A percentile compares a stretch with the other conserved stretches of the same genome.
Evolutionary conservation across 2,329 filamentous ascomycete species (phyloP).

Genomic region (Sporothrix brasiliensis): DNA sequence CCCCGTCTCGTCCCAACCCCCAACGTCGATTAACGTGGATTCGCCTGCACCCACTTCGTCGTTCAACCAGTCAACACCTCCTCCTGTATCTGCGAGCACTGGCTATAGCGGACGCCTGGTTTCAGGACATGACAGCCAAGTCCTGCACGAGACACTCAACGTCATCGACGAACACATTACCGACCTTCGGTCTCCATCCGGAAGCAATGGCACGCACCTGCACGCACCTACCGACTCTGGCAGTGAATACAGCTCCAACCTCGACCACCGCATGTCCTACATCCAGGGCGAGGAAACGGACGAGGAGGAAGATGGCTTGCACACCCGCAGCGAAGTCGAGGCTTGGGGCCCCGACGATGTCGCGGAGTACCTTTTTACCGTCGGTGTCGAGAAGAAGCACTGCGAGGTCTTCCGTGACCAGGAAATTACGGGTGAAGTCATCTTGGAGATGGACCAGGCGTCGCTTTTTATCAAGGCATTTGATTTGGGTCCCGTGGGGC

Average conservation of each 20-base stretch:
- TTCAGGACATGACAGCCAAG: slow-evolving; percentile 65
- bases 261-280: slow-evolving; percentile 79
- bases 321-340: slow-evolving; percentile 72
- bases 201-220: slow-evolving; percentile 56
- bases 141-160: slow-evolving; percentile 91
- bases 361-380: slow-evolving; percentile 82
- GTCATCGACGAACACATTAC: slow-evolving; percentile 98
- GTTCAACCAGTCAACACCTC: slow-evolving; percentile 35
- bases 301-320: slow-evolving; percentile 77
- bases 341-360: slow-evolving; percentile 80
- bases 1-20: slow-evolving; percentile 35
- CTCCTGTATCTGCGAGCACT: slow-evolving; percentile 39
- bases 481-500: slow-evolving; percentile 86
- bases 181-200: slow-evolving; percentile 65
- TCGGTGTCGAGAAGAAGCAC: slow-evolving; percentile 83
- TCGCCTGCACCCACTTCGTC: slow-evolving; percentile 6
- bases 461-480: slow-evolving; percentile 96
- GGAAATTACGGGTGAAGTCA: slow-evolving; percentile 90
- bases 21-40: background rate
- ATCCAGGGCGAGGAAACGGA: slow-evolving; percentile 95
- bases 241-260: slow-evolving; percentile 84
- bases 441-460: slow-evolving; percentile 92
- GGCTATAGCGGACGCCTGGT: slow-evolving; percentile 43
- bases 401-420: slow-evolving; percentile 95
- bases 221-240: slow-evolving; percentile 71